phyloP scores from a whole-genome alignment of 768 basidiomycete species.

The Flagelloscypha sp. region DNA sequence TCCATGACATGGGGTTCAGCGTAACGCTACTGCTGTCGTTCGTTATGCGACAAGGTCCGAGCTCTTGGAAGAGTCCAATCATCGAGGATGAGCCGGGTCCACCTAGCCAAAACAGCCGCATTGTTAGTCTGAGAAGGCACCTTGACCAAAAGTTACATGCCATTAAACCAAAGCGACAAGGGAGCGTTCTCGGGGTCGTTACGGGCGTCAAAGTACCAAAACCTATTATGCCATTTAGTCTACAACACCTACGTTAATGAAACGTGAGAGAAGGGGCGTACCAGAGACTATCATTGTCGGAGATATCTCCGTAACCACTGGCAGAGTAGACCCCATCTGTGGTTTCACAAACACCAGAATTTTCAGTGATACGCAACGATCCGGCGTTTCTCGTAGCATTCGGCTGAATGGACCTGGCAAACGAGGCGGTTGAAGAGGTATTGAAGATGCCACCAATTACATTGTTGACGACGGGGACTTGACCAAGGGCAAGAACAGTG shows the following conservation, averaged over 20 bases:
- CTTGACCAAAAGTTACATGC: too few species aligned
- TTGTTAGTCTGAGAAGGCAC: too few species aligned
- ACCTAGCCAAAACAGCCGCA: too few species aligned
- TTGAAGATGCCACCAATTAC: constrained; percentile 39
- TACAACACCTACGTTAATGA: background rate
- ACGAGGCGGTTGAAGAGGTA: constrained; percentile 6
- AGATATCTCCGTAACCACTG: constrained; percentile 30
- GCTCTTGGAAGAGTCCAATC: constrained; percentile 63
- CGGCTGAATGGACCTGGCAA: constrained; percentile 20
- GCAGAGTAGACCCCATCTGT: constrained; percentile 28
- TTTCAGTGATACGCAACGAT: constrained; percentile 26
- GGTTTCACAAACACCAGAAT: constrained; percentile 31
- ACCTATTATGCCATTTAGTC: constrained; percentile 17
- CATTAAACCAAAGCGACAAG: constrained; percentile 32
- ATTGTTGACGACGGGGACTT: constrained; percentile 42
- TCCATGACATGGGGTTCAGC: constrained; percentile 53
- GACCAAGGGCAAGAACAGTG: too few species aligned
- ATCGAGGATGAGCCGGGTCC: constrained; percentile 57
- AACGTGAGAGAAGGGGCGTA: constrained; percentile 7
- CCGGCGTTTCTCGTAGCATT: constrained; percentile 21
- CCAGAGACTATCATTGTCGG: constrained; percentile 27
- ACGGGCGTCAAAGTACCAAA: constrained; percentile 35
- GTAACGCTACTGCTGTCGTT: constrained; percentile 42
- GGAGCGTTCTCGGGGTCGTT: constrained; percentile 28
- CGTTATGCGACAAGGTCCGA: constrained; percentile 58